Base-by-base conservation (phyloP, 768 basidiomycete genomes). In the Russula sp. region DNA sequence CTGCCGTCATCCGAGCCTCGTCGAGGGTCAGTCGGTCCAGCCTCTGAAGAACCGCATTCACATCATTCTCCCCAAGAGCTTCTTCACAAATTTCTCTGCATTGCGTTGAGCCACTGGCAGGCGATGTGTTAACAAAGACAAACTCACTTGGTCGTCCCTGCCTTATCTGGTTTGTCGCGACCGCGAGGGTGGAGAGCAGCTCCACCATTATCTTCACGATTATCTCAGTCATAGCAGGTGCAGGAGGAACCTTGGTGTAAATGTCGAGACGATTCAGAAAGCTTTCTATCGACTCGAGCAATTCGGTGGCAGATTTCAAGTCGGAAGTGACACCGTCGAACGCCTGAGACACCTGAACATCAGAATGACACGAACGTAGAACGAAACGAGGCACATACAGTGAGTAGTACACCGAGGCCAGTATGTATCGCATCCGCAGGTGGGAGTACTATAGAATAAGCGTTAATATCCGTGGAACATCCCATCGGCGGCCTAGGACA, bases 391-490 rank as follows among this genome's bases (percentile, higher is more conserved):
- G 44, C 8, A 3, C n/a, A 46, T 46, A 46, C 44, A n/a, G 44
- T 9, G 10, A 46, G 44, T n/a, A 46, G 44, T 20, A 46, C n/a
- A 10, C 44, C 44, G 10, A 46, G 20, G 20, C 44, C 44, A 46
- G n/a, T 46, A 46, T 46, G 20, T 46, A 46, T 46, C 13, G 50
- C 50, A 14, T 28, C 7, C 16, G 50, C 50, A 51, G 50, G 26
- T 24, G 46, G 46, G 11, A 48, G n/a, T 48, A n/a, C 50, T 51
- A 16, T 30, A 3, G 18, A 30, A 51, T 3, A 30, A 10, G 78
- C 87, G 26, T 49, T 18, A 0, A 49, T 13, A 49, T 3, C 1
- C 24, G 48, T 49, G 48, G 48, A 26, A 26, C 44, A 46, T n/a
- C 9, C 9, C 1, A 46, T n/a, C 20, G 8, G n/a, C n/a, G 2